phyloP scores from a whole-genome alignment of 2,329 filamentous ascomycete species.

The Aureobasidium uvarum region DNA sequence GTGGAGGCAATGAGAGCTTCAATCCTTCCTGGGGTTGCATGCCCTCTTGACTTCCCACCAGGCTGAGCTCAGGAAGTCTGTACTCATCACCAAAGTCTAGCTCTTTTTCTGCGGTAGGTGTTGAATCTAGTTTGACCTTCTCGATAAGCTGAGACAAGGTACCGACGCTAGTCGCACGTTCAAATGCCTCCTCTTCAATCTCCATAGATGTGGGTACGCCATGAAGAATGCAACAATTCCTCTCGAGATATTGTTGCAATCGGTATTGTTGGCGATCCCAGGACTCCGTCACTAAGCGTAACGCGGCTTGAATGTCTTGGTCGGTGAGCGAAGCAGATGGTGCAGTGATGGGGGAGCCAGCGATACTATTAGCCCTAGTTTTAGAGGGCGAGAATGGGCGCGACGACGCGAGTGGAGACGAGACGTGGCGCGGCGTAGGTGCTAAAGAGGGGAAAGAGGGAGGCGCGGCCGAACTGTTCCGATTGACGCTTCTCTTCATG shows the following conservation, averaged over 20 bases:
- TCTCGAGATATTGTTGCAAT: slow-evolving; percentile 48
- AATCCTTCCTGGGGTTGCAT: neutral
- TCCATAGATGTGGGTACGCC: slow-evolving; percentile 46
- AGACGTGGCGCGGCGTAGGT: slow-evolving; percentile 11
- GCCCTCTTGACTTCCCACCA: neutral
- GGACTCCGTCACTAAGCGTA: slow-evolving; percentile 50
- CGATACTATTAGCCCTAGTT: slow-evolving; percentile 29
- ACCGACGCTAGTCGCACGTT: slow-evolving; percentile 44
- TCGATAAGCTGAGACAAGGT: slow-evolving; percentile 46
- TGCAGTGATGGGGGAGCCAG: slow-evolving; percentile 31
- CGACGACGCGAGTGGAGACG: slow-evolving; percentile 33
- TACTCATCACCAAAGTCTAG: slow-evolving; percentile 35
- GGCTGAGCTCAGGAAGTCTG: neutral
- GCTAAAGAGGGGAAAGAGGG: slow-evolving; percentile 35
- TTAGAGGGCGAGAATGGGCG: slow-evolving; percentile 26
- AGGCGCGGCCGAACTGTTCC: slow-evolving; percentile 34
- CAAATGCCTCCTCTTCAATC: slow-evolving; percentile 49
- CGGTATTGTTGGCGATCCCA: slow-evolving; percentile 52
- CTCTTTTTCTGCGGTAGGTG: slow-evolving; percentile 45
- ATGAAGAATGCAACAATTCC: slow-evolving; percentile 49
- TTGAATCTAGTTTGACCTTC: slow-evolving; percentile 47
- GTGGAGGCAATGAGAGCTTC: neutral
- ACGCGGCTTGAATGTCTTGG: slow-evolving; percentile 52
- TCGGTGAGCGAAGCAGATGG: slow-evolving; percentile 41
- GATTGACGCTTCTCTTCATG: slow-evolving; percentile 36